phyloP scores from a whole-genome alignment of 345 rosid species.

The Citrus unshiu region DNA sequence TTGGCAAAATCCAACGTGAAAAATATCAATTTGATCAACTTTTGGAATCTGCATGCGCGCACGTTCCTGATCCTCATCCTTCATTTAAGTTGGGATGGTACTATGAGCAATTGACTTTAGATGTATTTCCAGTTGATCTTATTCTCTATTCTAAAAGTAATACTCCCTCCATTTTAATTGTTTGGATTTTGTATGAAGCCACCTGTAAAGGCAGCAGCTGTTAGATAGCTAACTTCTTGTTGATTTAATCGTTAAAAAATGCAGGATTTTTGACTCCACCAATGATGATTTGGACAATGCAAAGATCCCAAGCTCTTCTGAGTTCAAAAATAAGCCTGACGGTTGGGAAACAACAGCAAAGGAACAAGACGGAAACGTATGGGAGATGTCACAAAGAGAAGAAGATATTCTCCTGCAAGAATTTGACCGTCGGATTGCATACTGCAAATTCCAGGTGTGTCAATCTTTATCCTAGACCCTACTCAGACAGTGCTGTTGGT shows the following conservation, averaged over 20 bases:
- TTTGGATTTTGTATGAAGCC: not conserved
- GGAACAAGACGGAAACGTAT: conserved; percentile 75
- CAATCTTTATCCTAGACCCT: too few species aligned
- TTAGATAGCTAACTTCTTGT: not conserved
- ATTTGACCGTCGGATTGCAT: conserved; percentile 83
- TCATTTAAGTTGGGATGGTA: not conserved
- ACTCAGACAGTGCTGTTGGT: not conserved
- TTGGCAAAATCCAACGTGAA: not conserved
- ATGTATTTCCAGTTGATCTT: not conserved
- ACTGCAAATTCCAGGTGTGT: conserved; percentile 82
- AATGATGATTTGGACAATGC: conserved; percentile 57
- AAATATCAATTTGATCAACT: too few species aligned
- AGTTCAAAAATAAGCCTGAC: conserved; percentile 82
- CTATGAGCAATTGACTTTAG: not conserved
- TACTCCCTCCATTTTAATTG: not conserved
- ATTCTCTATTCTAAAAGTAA: not conserved
- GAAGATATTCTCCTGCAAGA: conserved; percentile 95
- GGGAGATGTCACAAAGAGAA: conserved; percentile 99
- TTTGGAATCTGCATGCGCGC: not conserved
- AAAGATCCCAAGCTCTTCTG: conserved; percentile 50
- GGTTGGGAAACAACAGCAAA: conserved; percentile 94
- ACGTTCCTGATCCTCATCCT: too few species aligned
- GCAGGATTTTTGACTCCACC: conserved; percentile 77
- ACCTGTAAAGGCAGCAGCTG: not conserved
- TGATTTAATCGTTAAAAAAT: not conserved